Conservation (phyloP, 2,329 filamentous ascomycete genomes). For the Botryotinia narcissicola region DNA sequence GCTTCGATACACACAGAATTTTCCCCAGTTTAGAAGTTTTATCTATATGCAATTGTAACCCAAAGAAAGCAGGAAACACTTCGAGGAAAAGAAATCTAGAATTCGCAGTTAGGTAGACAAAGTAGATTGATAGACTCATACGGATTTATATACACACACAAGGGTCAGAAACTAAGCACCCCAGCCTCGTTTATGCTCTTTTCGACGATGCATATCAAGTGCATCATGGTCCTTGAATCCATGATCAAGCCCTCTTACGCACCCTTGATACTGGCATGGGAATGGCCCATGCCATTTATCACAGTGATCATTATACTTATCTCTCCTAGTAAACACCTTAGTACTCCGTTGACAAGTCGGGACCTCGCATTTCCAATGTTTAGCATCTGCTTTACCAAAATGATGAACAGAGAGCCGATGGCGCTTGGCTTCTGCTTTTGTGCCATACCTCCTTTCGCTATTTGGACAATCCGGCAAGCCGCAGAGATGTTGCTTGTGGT, state of each 20-base stretch:
- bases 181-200: neutral
- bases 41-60: neutral
- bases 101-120: neutral
- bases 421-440: neutral
- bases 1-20: neutral
- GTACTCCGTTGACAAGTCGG: neutral
- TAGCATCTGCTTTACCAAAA: neutral
- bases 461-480: neutral
- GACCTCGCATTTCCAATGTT: neutral
- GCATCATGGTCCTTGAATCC: neutral
- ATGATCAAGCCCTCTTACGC: neutral
- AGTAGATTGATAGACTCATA: neutral
- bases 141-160: neutral
- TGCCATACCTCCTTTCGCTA: neutral
- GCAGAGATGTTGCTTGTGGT: neutral
- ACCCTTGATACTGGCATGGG: neutral
- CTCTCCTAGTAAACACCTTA: neutral
- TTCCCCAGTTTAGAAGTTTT: neutral
- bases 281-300: slow-evolving; percentile 1
- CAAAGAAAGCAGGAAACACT: neutral
- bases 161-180: neutral
- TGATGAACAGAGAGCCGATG: neutral
- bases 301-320: slow-evolving; percentile 2
- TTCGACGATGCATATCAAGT: neutral
- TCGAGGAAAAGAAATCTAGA: neutral